Base-by-base conservation (phyloP, 306 rosid species). In the Geum urbanum region DNA sequence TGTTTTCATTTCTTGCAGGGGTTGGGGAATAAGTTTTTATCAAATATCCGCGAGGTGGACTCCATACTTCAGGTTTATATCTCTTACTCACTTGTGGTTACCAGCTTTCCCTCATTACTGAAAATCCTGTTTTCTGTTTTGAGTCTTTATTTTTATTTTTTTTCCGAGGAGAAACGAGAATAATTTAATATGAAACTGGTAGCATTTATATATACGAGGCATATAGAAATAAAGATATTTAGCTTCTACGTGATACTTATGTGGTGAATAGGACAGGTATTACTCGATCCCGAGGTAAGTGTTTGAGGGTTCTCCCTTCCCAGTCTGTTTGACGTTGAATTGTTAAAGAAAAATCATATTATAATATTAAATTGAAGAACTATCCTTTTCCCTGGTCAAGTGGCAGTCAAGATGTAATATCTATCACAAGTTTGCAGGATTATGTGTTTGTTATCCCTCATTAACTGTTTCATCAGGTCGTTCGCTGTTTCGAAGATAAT, bases 31-130 rank as follows among this genome's bases (percentile, higher is more conserved):
- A 94, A 91, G 76, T 89, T 94, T 76, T 81, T 94, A 71, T 91
- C 97, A 51, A 96, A 94, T 73, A 89, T 94, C 77, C 97, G 96
- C 8, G 97, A 94, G 83, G 97, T 91, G 78, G 99, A 94, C 86
- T 88, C 99, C 22, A 77, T 91, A 77, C 99, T 94, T 81, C 99
- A 94, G 96, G 99, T 91, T 66, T 61, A 61, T 74, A 47, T 71
- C 70, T 35, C 64, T 63, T 48, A 20, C 63, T 20, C 20, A 18
- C 75, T 20, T 63, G 15, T 63, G 65, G n/a, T 65, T 20, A 27
- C 72, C 43, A n/a, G 71, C 16, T 60, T 77, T 24, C 15, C 32
- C 46, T 11, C 27, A 0, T 40, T 52, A 0, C 45, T 63, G 55
- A 56, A 54, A 16, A 0, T 63, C 32, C 52, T 53, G 20, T 1